Evolutionary conservation across 495 filamentous ascomycete genomes (phyloP).

Genomic region (Hypomontagnella monticulosa): DNA sequence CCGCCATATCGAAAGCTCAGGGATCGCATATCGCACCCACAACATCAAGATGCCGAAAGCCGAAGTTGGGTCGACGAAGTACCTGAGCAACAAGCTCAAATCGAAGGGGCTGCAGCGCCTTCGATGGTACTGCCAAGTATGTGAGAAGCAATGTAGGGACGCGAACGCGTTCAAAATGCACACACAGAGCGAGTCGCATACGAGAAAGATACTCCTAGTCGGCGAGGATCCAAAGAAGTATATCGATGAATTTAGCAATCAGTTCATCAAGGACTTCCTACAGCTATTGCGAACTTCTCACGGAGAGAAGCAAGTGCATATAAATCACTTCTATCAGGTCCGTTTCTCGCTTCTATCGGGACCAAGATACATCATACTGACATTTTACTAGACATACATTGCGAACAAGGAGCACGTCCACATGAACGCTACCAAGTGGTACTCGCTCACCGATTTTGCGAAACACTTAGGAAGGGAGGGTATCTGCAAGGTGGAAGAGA

Average conservation of each 20-base stretch:
- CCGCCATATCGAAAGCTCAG: not conserved
- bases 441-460: constrained; percentile 84
- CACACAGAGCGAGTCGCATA: constrained; percentile 81
- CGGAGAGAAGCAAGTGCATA: constrained; percentile 82
- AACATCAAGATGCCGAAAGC: constrained; percentile 83
- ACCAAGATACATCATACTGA: not conserved
- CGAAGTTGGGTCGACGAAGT: constrained; percentile 87
- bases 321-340: constrained; percentile 91
- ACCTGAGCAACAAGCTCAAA: constrained; percentile 89
- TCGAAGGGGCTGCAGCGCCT: constrained; percentile 86
- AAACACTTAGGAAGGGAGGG: constrained; percentile 85
- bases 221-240: constrained; percentile 83
- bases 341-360: not conserved
- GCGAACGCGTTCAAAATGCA: constrained; percentile 85
- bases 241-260: constrained; percentile 76
- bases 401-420: constrained; percentile 84
- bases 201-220: constrained; percentile 83
- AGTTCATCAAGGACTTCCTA: constrained; percentile 86
- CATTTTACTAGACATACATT: constrained; percentile 54
- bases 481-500: constrained; percentile 86
- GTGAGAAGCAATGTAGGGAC: constrained; percentile 69
- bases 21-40: not conserved
- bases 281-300: constrained; percentile 78
- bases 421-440: constrained; percentile 93
- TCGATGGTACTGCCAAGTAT: constrained; percentile 84